phyloP scores from a whole-genome alignment of 2,329 filamentous ascomycete genomes.

The Endoconidiophora laricicola region DNA sequence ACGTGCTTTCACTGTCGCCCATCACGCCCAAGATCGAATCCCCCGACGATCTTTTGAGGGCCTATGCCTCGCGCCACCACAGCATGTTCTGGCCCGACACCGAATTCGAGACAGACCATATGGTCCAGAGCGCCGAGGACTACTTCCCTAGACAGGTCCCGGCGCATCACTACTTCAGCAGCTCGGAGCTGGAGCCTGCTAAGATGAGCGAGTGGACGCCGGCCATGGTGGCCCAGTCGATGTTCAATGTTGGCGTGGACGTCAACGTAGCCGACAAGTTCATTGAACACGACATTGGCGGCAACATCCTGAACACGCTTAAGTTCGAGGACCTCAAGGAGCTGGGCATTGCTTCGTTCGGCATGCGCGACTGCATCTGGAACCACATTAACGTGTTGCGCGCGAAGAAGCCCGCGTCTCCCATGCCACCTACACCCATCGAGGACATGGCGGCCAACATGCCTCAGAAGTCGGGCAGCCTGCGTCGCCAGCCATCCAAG shows the following conservation, averaged over 20 bases:
- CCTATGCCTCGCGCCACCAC: constrained; percentile 13
- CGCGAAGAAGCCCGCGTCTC: constrained; percentile 34
- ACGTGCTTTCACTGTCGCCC: constrained; percentile 53
- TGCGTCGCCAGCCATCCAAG: constrained; percentile 16
- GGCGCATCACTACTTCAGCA: constrained; percentile 35
- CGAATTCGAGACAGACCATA: constrained; percentile 2
- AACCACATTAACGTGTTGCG: constrained; percentile 58
- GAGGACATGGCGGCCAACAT: constrained; percentile 38
- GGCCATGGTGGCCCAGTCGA: constrained; percentile 67
- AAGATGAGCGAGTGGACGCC: constrained; percentile 53
- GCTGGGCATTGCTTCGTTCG: constrained; percentile 65
- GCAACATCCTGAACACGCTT: constrained; percentile 71
- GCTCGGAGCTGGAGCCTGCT: constrained; percentile 39
- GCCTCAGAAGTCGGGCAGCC: constrained; percentile 12
- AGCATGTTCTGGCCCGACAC: constrained; percentile 18
- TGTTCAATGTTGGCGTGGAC: constrained; percentile 72
- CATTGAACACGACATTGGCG: constrained; percentile 80
- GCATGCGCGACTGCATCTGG: constrained; percentile 65
- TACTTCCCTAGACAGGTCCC: not conserved
- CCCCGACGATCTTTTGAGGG: not conserved
- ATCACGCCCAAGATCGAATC: constrained; percentile 45
- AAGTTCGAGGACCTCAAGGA: constrained; percentile 80
- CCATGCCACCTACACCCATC: constrained; percentile 41
- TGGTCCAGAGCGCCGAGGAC: not conserved
- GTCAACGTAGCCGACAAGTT: constrained; percentile 65